These are phyloP conservation scores for Benincasa hispida DNA, from an alignment of 306 rosid species.

Conservation along the genomic window DNA sequence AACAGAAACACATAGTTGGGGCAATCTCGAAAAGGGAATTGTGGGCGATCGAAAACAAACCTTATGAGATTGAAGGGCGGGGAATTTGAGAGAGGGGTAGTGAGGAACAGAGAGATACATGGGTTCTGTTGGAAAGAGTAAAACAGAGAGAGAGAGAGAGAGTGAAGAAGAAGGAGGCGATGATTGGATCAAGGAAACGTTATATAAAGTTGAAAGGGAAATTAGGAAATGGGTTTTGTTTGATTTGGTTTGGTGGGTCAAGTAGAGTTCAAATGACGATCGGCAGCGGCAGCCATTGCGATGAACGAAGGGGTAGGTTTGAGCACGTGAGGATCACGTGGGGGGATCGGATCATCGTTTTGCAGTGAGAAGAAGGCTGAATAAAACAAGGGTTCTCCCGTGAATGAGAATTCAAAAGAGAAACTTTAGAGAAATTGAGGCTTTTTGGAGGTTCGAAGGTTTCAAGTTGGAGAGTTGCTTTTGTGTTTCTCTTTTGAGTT, in stretches of 20 bases:
- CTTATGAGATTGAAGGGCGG: constrained; percentile 15
- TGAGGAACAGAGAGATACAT: constrained; percentile 35
- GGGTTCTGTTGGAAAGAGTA: neutral
- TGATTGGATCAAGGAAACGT: neutral
- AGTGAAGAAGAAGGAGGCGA: neutral
- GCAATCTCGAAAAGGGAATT: neutral
- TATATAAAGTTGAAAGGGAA: neutral
- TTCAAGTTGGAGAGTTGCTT: too few species aligned
- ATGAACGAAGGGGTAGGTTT: neutral
- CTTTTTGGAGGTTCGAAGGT: too few species aligned
- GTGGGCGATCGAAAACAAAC: neutral
- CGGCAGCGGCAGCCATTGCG: neutral
- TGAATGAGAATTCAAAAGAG: too few species aligned
- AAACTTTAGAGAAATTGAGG: too few species aligned
- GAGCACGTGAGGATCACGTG: neutral
- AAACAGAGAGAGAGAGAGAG: neutral
- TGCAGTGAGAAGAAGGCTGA: too few species aligned
- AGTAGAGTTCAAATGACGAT: neutral
- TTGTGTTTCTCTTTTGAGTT: too few species aligned
- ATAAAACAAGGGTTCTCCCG: too few species aligned
- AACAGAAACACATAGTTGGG: neutral
- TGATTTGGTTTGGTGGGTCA: neutral
- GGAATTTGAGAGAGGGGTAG: constrained; percentile 18
- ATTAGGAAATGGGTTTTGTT: neutral
- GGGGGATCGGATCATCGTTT: neutral